Evolutionary conservation across 306 rosid species (phyloP).

Genomic region (Cyamopsis tetragonoloba): DNA sequence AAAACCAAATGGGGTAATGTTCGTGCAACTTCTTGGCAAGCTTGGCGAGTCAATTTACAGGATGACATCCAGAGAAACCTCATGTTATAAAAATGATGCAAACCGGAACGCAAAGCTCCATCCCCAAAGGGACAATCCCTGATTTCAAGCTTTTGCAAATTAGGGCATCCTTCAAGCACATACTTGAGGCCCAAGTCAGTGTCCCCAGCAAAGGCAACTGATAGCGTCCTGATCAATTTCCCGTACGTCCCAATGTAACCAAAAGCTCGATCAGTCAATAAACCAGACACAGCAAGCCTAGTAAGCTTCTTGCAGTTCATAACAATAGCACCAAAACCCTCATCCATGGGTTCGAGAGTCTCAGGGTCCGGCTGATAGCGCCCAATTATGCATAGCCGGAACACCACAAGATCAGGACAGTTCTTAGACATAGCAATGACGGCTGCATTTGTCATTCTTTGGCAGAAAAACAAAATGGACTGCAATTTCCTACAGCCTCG

Average conservation of each 20-base stretch:
- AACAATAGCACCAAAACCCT: conserved; percentile 90
- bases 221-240: conserved; percentile 72
- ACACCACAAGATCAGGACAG: conserved; percentile 72
- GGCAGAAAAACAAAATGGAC: conserved; percentile 71
- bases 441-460: conserved; percentile 77
- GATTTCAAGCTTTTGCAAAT: conserved; percentile 79
- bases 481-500: conserved; percentile 70
- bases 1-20: conserved; percentile 61
- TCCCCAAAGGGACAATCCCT: conserved; percentile 92
- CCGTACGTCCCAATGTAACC: conserved; percentile 65
- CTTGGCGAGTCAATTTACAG: conserved; percentile 54
- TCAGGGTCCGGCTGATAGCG: conserved; percentile 52
- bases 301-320: conserved; percentile 89
- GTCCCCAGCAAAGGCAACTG: conserved; percentile 83
- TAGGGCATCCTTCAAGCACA: conserved; percentile 73
- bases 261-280: conserved; percentile 75
- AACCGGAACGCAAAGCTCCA: conserved; percentile 60
- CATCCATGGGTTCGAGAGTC: conserved; percentile 79
- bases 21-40: conserved; percentile 61
- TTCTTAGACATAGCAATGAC: conserved; percentile 71
- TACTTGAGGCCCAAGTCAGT: conserved; percentile 58
- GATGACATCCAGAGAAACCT: conserved; percentile 94
- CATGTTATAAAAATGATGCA: conserved; percentile 83
- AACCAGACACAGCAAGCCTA: conserved; percentile 74
- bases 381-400: conserved; percentile 83